Conservation (phyloP, 371 early-diverging fungal species). For the Actinomortierella wolfii region DNA sequence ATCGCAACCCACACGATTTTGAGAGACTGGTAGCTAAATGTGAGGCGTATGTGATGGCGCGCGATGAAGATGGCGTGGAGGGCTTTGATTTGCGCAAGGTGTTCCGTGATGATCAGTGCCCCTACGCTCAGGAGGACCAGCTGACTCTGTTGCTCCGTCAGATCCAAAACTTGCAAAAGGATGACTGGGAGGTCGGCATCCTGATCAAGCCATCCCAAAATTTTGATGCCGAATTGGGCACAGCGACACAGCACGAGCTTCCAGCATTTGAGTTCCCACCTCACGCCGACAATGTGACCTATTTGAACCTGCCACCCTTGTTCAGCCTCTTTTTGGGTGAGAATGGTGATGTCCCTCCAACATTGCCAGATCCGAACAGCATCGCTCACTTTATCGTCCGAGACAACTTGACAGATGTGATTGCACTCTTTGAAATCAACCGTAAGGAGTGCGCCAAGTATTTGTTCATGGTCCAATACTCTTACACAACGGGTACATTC, state of each 20-base stretch:
- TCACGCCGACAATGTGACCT: constrained; percentile 20
- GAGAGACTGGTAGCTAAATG: constrained; percentile 59
- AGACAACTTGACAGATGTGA: constrained; percentile 79
- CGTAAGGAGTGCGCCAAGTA: constrained; percentile 83
- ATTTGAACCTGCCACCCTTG: constrained; percentile 28
- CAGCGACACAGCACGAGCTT: constrained; percentile 69
- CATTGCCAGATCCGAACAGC: constrained; percentile 55
- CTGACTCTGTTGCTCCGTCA: constrained; percentile 74
- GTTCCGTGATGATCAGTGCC: constrained; percentile 54
- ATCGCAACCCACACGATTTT: constrained; percentile 62
- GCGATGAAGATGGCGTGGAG: constrained; percentile 46
- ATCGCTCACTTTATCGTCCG: constrained; percentile 78
- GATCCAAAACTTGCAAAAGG: constrained; percentile 58
- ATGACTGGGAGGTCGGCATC: constrained; percentile 69
- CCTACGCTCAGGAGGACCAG: constrained; percentile 60
- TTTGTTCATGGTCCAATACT: constrained; percentile 62
- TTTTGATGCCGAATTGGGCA: constrained; percentile 60
- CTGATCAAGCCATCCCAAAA: constrained; percentile 61
- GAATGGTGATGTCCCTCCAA: constrained; percentile 27
- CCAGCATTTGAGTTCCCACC: constrained; percentile 55
- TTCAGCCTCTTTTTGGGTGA: constrained; percentile 57
- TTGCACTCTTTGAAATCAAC: constrained; percentile 78
- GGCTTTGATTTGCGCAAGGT: constrained; percentile 57
- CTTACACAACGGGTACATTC: constrained; percentile 62
- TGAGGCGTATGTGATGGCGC: constrained; percentile 66